Evolutionary conservation across 2,329 filamentous ascomycete species (phyloP).

Genomic region (Aspergillus japonicus): DNA sequence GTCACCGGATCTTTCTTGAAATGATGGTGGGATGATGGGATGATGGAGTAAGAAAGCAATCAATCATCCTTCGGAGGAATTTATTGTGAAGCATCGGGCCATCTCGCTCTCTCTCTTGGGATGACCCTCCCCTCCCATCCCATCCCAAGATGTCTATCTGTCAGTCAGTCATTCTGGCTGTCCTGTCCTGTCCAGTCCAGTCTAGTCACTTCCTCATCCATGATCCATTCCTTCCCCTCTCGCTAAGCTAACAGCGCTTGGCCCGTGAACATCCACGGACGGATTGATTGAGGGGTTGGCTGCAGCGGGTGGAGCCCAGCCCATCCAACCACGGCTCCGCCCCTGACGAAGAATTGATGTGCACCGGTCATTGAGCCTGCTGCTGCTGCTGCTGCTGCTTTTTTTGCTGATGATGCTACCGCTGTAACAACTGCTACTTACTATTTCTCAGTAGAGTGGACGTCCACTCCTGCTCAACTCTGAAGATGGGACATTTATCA

Average conservation of each 20-base stretch:
- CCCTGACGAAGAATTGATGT: conserved; percentile 23
- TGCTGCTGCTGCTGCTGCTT: background rate
- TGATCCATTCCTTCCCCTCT: background rate
- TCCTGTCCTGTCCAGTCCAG: too few species aligned
- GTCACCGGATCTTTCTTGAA: background rate
- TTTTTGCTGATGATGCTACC: too few species aligned
- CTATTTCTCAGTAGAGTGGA: too few species aligned
- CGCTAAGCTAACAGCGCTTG: background rate
- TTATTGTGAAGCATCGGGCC: background rate
- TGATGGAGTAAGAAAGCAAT: too few species aligned
- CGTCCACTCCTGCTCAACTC: too few species aligned
- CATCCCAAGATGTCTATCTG: background rate
- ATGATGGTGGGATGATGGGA: too few species aligned
- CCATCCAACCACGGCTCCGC: conserved; percentile 20
- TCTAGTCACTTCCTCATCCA: background rate
- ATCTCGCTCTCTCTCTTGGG: conserved; percentile 1
- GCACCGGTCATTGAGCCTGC: conserved; percentile 21
- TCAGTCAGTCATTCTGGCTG: too few species aligned
- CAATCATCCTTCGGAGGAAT: background rate
- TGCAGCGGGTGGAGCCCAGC: conserved; percentile 15
- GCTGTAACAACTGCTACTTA: too few species aligned
- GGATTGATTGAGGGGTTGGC: conserved; percentile 20
- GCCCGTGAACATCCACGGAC: background rate
- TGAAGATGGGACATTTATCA: too few species aligned
- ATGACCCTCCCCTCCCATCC: background rate